Evolutionary conservation across 768 basidiomycete species (phyloP), one percentile per base, ranked within the genome.

Genomic region (Podaxis mareebaensis): DNA sequence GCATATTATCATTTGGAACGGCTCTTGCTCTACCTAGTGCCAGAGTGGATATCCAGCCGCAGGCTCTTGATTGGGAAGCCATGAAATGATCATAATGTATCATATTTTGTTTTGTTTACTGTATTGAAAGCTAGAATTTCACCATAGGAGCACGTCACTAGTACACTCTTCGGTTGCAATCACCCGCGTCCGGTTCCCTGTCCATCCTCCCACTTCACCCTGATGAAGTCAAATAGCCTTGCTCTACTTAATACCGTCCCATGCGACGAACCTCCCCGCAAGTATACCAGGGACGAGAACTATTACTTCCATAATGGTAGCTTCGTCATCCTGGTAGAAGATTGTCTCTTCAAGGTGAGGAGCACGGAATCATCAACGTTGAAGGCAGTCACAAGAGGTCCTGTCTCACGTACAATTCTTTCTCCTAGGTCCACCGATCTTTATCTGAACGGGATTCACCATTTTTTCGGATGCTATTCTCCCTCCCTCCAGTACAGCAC

Each of bases 401-500:
- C 6, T n/a, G 20, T 20, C 44, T 46, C n/a, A n/a, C 7, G 15
- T 46, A 8, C n/a, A 20, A 46, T 46, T 17, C 10, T 20, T 42
- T 42, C n/a, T 60, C 36, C 17, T 30, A 60, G 60, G 24, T 61
- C 5, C 60, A 61, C 20, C 26, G 39, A 36, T 28, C 36, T 8
- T 36, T 58, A n/a, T 49, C 49, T 44, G 44, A 48, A 42, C 15
- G 52, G 1, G 24, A 40, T 39, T 42, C 60, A 13, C 6, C 36
- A n/a, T 61, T 61, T 17, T 61, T 53, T n/a, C 24, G 17, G 26
- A 42, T 39, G 17, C 38, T 53, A 13, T 53, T 61, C 17, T 42
- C 51, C 5, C 26, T 61, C 8, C 52, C 52, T 28, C 60, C 33
- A 28, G 60, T 26, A 3, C 12, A 15, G 12, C 17, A 12, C 4